Conservation (phyloP, 1,284 basidiomycete genomes). For the Ganoderma boninense region DNA sequence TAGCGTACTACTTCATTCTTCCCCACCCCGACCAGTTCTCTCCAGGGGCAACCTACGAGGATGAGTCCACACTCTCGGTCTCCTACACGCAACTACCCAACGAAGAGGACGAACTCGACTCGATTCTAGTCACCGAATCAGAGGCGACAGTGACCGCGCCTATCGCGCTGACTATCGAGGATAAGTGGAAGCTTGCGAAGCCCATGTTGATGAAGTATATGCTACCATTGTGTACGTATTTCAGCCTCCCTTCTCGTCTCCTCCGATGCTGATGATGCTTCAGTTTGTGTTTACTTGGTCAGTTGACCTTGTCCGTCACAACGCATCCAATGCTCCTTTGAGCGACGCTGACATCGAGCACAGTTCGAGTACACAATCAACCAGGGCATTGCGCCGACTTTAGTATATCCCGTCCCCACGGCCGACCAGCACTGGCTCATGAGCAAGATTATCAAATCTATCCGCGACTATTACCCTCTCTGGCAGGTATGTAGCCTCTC, state of each 20-base stretch:
- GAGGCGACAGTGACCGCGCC: slow-evolving; percentile 36
- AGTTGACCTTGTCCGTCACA: slow-evolving; percentile 37
- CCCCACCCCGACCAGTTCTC: slow-evolving; percentile 64
- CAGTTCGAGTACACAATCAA: slow-evolving; percentile 95
- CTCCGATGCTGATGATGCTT: neutral
- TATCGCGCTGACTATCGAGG: slow-evolving; percentile 64
- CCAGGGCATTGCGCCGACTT: slow-evolving; percentile 91
- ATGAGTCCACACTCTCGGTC: slow-evolving; percentile 44
- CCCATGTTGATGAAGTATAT: slow-evolving; percentile 83
- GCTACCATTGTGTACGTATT: slow-evolving; percentile 77
- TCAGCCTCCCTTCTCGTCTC: neutral
- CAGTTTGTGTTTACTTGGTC: slow-evolving; percentile 83
- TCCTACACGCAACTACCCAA: slow-evolving; percentile 65
- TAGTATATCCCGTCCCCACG: slow-evolving; percentile 88
- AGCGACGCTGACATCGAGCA: neutral
- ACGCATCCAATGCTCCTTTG: neutral
- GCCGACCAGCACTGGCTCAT: slow-evolving; percentile 66
- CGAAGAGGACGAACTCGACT: slow-evolving; percentile 43
- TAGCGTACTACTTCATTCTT: slow-evolving; percentile 79
- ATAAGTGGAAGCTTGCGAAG: slow-evolving; percentile 80
- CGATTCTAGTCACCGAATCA: neutral
- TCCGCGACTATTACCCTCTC: slow-evolving; percentile 95
- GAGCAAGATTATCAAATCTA: slow-evolving; percentile 81
- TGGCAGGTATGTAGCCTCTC: slow-evolving; percentile 72
- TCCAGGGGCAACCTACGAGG: slow-evolving; percentile 44